Base-by-base conservation (phyloP, 441 rosid genomes). In the Theobroma grandiflorum region DNA sequence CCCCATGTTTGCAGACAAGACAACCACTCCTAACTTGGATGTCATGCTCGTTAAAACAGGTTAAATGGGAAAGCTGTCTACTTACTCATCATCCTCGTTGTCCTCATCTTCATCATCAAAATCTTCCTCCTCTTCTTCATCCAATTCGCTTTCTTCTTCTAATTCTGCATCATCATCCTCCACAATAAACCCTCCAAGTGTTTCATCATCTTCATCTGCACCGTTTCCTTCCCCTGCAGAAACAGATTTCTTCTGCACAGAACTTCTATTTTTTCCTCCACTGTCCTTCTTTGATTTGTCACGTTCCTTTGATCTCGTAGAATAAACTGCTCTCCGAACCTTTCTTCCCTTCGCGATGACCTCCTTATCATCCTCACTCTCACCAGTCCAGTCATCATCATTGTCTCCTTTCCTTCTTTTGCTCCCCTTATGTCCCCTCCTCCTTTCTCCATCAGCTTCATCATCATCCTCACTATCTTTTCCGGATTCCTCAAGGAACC, bases 141-240 rank as follows among this genome's bases (percentile, higher is more conserved):
- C 72, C 9, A 62, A 77, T 20, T 53, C 79, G 5, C 58, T 79
- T 45, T 83, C 84, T 64, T 76, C 88, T 64, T 83, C 90, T 71
- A 70, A 49, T 16, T 85, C 84, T 1, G 45, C 85, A 53, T 87
- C 85, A 47, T 84, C 88, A 62, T 92, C 94, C 37, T 82, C 82
- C 76, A 89, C 91, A 86, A 95, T 89, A 86, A 92, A 92, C 58
- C 94, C 94, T 22, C 95, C 95, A 55, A 95, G 81, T 2, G 90
- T 91, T 70, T 90, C 96, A 78, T 91, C 91, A 16, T 84, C 92
- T 33, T 87, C 90, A 3, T 89, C 87, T 4, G 50, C 87, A 8
- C 77, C 85, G 16, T 75, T 78, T 33, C 49, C 78, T 14, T 74
- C 66, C 35, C 52, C 14, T 8, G 76, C 37, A 57, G 20, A 0